A percentile compares a stretch with the other conserved stretches of the same genome.
These are phyloP conservation scores for Exophiala viscosa DNA, from an alignment of 2,329 filamentous ascomycete species.

Conservation along the genomic window DNA sequence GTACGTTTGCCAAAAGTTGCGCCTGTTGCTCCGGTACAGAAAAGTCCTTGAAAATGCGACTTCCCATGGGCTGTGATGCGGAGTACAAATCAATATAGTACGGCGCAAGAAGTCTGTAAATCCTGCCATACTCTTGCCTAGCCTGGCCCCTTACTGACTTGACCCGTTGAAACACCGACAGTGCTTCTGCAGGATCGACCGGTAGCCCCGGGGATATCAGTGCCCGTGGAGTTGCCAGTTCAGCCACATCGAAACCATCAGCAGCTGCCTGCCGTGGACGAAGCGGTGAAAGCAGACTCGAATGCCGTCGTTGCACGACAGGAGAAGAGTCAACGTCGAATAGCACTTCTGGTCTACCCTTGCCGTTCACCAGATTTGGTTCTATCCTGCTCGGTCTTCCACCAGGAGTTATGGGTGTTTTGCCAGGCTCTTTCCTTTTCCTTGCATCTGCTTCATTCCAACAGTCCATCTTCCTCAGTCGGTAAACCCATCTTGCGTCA, in stretches of 20 bases:
- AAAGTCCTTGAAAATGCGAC: conserved; percentile 80
- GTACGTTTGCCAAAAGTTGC: conserved; percentile 77
- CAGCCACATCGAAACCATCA: conserved; percentile 79
- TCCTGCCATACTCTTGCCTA: conserved; percentile 81
- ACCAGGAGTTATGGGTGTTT: conserved; percentile 10
- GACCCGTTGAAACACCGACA: conserved; percentile 66
- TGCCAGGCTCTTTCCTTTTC: conserved; percentile 35
- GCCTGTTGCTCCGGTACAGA: conserved; percentile 86
- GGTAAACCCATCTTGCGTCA: conserved; percentile 88
- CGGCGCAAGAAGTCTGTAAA: conserved; percentile 82
- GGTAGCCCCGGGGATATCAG: conserved; percentile 30
- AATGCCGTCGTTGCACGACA: conserved; percentile 7
- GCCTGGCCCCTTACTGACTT: conserved; percentile 80
- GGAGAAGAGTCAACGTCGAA: conserved; percentile 22
- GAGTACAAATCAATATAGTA: conserved; percentile 80
- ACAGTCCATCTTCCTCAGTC: conserved; percentile 78
- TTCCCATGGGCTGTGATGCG: conserved; percentile 62
- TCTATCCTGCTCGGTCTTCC: conserved; percentile 22
- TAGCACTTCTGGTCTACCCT: conserved; percentile 26
- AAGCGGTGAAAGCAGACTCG: conserved; percentile 15
- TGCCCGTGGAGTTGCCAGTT: conserved; percentile 46
- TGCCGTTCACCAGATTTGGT: conserved; percentile 26
- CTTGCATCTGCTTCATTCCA: conserved; percentile 90
- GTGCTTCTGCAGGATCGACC: conserved; percentile 60
- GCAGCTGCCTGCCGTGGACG: conserved; percentile 38